A percentile compares a stretch with the other conserved stretches of the same genome.
Conservation (phyloP, 2,329 filamentous ascomycete genomes). For the Lizonia empirigonia region DNA sequence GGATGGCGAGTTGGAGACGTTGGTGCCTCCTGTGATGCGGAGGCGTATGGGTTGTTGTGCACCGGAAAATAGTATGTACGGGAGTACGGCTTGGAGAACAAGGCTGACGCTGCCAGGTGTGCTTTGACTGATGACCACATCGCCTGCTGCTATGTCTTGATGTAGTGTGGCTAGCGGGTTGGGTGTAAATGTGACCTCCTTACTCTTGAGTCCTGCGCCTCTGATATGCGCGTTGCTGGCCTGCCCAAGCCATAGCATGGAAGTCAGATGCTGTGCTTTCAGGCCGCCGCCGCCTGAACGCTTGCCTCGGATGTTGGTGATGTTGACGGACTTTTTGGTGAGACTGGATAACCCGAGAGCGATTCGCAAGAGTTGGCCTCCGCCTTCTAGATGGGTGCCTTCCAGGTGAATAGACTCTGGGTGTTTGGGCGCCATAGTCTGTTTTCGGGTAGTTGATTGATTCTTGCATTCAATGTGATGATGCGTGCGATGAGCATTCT, state of each 20-base stretch:
- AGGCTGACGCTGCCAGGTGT: constrained; percentile 61
- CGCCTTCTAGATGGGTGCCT: constrained; percentile 65
- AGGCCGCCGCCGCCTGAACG: constrained; percentile 59
- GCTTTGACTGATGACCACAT: constrained; percentile 45
- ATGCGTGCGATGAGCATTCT: neutral
- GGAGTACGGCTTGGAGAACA: constrained; percentile 64
- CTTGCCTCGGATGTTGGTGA: constrained; percentile 61
- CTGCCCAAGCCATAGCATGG: constrained; percentile 58
- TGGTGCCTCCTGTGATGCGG: constrained; percentile 62
- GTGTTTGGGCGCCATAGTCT: constrained; percentile 12
- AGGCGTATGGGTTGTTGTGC: constrained; percentile 39
- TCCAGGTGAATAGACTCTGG: constrained; percentile 48
- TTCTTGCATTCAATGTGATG: too few species aligned
- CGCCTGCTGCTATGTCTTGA: constrained; percentile 9
- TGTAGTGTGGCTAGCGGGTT: neutral
- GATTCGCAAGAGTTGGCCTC: constrained; percentile 65
- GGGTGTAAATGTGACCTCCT: constrained; percentile 48
- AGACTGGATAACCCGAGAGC: constrained; percentile 62
- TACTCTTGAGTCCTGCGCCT: constrained; percentile 52
- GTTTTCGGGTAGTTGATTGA: too few species aligned
- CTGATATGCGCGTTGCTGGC: constrained; percentile 54
- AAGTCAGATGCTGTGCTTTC: constrained; percentile 63
- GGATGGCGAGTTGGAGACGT: constrained; percentile 60
- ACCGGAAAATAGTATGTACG: constrained; percentile 58
- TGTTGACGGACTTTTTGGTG: constrained; percentile 55